These are phyloP conservation scores for Melastoma malabathricum DNA, from an alignment of 345 rosid genomes.

Conservation along the genomic window DNA sequence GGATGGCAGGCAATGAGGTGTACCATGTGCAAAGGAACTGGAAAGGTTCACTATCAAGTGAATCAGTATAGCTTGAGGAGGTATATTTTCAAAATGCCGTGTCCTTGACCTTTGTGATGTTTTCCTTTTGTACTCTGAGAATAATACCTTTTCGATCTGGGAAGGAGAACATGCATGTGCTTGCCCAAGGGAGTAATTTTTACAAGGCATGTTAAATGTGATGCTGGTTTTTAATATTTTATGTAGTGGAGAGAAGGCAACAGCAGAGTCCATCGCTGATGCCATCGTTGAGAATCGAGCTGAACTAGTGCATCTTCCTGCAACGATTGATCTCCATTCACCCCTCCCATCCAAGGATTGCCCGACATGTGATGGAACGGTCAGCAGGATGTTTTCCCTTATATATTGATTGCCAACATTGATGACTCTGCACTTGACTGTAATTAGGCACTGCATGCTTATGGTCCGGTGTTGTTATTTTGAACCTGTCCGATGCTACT, in stretches of 20 bases:
- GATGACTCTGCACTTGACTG: too few relatives aligned
- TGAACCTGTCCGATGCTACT: not conserved
- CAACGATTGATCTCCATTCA: conserved; percentile 41
- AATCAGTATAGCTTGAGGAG: conserved; percentile 63
- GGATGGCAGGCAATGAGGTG: conserved; percentile 92
- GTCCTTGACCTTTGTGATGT: not conserved
- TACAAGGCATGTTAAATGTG: not conserved
- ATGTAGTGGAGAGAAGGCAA: conserved; percentile 83
- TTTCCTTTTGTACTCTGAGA: too few relatives aligned
- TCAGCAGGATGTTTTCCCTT: conserved; percentile 19
- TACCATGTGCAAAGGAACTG: conserved; percentile 86
- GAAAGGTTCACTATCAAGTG: conserved; percentile 75
- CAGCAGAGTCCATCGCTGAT: conserved; percentile 64
- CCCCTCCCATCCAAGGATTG: conserved; percentile 85
- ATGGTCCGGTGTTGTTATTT: too few relatives aligned
- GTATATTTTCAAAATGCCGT: conserved; percentile 19
- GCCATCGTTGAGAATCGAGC: conserved; percentile 80
- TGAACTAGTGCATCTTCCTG: conserved; percentile 76
- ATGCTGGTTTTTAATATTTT: conserved; percentile 1
- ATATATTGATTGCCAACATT: not conserved
- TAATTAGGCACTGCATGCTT: too few relatives aligned
- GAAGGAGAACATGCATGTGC: too few relatives aligned
- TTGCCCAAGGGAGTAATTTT: too few relatives aligned
- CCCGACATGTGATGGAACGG: conserved; percentile 86
- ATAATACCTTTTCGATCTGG: too few relatives aligned